These are phyloP conservation scores for Perkinsus marinus DNA, from an alignment of 169 alveolate species.

Conservation along the genomic window DNA sequence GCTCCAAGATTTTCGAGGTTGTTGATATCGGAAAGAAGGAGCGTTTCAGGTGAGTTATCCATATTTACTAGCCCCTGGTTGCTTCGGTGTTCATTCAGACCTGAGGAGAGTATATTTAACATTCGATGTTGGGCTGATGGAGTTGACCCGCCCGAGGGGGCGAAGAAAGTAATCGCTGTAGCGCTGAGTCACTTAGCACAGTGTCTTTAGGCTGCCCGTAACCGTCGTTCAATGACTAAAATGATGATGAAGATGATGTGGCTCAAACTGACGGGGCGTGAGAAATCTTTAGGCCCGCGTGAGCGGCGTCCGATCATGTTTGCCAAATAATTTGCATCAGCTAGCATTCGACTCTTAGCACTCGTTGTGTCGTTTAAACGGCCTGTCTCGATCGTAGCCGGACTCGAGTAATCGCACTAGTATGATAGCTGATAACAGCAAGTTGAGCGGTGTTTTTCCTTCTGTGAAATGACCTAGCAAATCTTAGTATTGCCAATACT, in stretches of 20 bases:
- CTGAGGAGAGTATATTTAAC: neutral
- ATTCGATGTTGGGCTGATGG: neutral
- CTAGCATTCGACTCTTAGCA: too few relatives aligned
- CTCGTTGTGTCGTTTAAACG: too few relatives aligned
- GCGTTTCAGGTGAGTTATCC: neutral
- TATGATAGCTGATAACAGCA: too few relatives aligned
- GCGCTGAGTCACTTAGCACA: neutral
- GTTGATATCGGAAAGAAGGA: neutral
- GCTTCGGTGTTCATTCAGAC: neutral
- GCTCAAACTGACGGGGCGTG: neutral
- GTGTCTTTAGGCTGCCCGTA: neutral
- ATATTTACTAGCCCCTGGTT: neutral
- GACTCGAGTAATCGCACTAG: too few relatives aligned
- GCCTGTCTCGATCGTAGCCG: too few relatives aligned
- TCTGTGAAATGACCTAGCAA: too few relatives aligned
- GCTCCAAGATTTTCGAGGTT: neutral
- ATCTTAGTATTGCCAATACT: too few relatives aligned
- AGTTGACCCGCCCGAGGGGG: neutral
- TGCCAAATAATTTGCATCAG: too few relatives aligned
- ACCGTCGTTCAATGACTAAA: neutral
- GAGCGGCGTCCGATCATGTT: too few relatives aligned
- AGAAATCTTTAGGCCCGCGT: too few relatives aligned
- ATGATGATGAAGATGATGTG: neutral
- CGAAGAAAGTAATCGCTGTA: neutral
- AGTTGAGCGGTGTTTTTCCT: too few relatives aligned